Evolutionary conservation across 768 basidiomycete species (phyloP).

Genomic region (Tricholoma sp.): DNA sequence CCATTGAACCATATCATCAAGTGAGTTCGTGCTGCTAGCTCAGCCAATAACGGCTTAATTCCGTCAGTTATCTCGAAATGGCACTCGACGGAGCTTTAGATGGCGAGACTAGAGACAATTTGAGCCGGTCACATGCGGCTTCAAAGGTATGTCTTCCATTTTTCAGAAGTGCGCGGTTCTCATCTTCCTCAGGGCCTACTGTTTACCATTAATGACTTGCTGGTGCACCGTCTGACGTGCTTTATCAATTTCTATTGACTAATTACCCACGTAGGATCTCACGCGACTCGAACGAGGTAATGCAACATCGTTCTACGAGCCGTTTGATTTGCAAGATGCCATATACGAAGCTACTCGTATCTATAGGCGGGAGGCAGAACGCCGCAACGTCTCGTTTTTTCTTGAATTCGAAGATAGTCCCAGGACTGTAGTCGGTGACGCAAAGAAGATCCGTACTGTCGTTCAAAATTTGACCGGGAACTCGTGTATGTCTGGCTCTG

Average conservation of each 20-base stretch:
- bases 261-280: slow-evolving; percentile 44
- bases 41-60: neutral
- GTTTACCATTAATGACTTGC: slow-evolving; percentile 80
- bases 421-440: slow-evolving; percentile 62
- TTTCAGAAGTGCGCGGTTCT: neutral
- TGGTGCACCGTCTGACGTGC: slow-evolving; percentile 35
- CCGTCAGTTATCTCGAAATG: slow-evolving; percentile 65
- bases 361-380: slow-evolving; percentile 61
- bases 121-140: slow-evolving; percentile 67
- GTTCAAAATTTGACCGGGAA: slow-evolving; percentile 78
- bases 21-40: slow-evolving; percentile 27
- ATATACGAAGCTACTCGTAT: slow-evolving; percentile 59
- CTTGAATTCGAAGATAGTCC: slow-evolving; percentile 54
- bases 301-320: slow-evolving; percentile 71
- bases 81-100: slow-evolving; percentile 75
- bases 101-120: slow-evolving; percentile 67
- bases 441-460: slow-evolving; percentile 68
- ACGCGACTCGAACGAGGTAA: slow-evolving; percentile 74
- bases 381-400: slow-evolving; percentile 55
- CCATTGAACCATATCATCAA: slow-evolving; percentile 84
- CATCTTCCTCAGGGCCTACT: slow-evolving; percentile 46
- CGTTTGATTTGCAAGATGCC: slow-evolving; percentile 58
- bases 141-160: slow-evolving; percentile 45
- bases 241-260: neutral
- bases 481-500: slow-evolving; percentile 39